These are phyloP conservation scores for Cymbopogon citratus DNA, from an alignment of 176 grass and related monocot species.

Conservation along the genomic window DNA sequence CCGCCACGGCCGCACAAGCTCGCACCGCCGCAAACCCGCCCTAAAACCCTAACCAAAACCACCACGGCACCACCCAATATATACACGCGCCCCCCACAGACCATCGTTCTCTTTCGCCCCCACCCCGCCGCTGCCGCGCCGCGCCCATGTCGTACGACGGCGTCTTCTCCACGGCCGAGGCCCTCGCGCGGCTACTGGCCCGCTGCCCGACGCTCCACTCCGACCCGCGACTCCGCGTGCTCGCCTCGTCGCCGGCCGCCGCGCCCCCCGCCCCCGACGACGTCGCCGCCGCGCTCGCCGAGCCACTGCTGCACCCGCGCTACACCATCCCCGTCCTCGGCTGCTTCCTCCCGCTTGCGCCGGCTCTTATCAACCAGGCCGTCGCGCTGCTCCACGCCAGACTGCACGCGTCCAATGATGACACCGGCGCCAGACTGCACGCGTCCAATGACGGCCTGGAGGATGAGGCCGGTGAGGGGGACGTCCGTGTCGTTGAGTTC, in stretches of 20 bases:
- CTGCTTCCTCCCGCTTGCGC: conserved; percentile 73
- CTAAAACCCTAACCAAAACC: conserved; percentile 74
- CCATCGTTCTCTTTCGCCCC: neutral
- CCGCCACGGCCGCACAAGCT: neutral
- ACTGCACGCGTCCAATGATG: neutral
- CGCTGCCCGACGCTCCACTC: conserved; percentile 54
- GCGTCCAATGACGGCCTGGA: conserved; percentile 26
- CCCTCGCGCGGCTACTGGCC: conserved; percentile 51
- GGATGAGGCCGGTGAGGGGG: conserved; percentile 60
- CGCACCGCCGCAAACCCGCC: neutral
- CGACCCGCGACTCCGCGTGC: conserved; percentile 38
- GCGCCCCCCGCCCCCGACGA: too few relatives aligned
- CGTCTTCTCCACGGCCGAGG: conserved; percentile 49
- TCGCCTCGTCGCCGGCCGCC: conserved; percentile 25
- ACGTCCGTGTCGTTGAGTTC: conserved; percentile 59
- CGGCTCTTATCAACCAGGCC: conserved; percentile 34
- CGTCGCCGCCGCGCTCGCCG: conserved; percentile 36
- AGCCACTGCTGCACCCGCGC: conserved; percentile 72
- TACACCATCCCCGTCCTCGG: conserved; percentile 78
- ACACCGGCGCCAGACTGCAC: too few relatives aligned
- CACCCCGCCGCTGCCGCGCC: too few relatives aligned
- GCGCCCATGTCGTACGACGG: conserved; percentile 69
- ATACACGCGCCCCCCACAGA: neutral
- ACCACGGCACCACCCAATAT: conserved; percentile 1
- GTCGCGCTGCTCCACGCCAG: conserved; percentile 47